Base-by-base conservation (phyloP, 306 rosid genomes). In the Lathyrus tuberosus region DNA sequence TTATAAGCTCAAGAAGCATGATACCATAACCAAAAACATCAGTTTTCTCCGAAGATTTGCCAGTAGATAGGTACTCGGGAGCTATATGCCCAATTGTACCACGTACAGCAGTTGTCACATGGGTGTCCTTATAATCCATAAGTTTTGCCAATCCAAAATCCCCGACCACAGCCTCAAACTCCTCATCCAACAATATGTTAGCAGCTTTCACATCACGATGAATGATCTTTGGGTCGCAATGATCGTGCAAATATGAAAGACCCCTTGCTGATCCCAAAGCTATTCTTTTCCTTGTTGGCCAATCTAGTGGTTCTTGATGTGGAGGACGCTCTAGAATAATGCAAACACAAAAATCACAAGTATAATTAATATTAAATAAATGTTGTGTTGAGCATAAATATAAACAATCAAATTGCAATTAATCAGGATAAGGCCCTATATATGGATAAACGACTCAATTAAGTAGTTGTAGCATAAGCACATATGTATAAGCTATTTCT, bases 251-350 rank as follows among this genome's bases (percentile, higher is more conserved):
- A 86, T 94, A 94, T 8, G 98, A 94, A 65, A 94, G 96, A 52
- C 97, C 99, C 76, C 97, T 87, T 1, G 99, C 97, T 75, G 99
- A 94, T 73, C 99, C 99, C 87, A 94, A 82, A 58, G 99, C 97
- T 68, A 94, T 91, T 54, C 88, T 82, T 83, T 89, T 91, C 78
- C 99, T 85, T 51, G 92, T 86, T 72, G 91, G 91, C 99, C 99
- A 94, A 86, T 94, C 96, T 51, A 94, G 94, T 35, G 99, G 99
- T 43, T 41, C 88, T 74, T 94, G 97, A 76, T 82, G 80, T 13
- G 95, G 71, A 37, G 91, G 97, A 18, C 99, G 97, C 85, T 94
- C 99, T 94, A 65, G 30, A 78, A 73, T 47, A 83, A 72, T 28
- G 63, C 53, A 82, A 58, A 41, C 28, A 75, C 17, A 68, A 69